A percentile compares a stretch with the other conserved stretches of the same genome.
These are phyloP conservation scores for Durotheca rogersii DNA, from an alignment of 495 filamentous ascomycete genomes.

Conservation along the genomic window DNA sequence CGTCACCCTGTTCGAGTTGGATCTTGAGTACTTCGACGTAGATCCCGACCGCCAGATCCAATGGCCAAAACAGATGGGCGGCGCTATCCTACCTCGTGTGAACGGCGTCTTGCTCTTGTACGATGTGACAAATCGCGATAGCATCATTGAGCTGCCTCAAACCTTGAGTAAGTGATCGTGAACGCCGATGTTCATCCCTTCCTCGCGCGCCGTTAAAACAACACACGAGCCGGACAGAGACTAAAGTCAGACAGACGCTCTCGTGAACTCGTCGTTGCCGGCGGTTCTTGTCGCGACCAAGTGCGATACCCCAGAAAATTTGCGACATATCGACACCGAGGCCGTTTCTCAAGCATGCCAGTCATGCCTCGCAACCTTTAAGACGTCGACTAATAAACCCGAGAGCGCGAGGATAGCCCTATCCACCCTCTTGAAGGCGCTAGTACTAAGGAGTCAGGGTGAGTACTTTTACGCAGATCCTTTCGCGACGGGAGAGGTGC, in stretches of 20 bases:
- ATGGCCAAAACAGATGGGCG: constrained; percentile 75
- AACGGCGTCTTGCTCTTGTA: constrained; percentile 85
- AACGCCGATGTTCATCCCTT: constrained; percentile 1
- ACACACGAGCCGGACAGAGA: constrained; percentile 14
- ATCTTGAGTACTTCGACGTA: constrained; percentile 66
- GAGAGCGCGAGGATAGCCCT: constrained; percentile 78
- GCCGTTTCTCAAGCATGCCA: constrained; percentile 60
- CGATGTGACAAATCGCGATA: constrained; percentile 75
- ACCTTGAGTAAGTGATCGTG: constrained; percentile 64
- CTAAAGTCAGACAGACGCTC: constrained; percentile 57
- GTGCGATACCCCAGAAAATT: constrained; percentile 67
- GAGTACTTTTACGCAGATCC: constrained; percentile 39
- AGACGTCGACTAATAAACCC: constrained; percentile 67
- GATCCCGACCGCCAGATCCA: constrained; percentile 65
- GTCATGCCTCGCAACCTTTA: constrained; percentile 66
- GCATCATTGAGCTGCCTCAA: constrained; percentile 64
- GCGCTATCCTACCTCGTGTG: constrained; percentile 66
- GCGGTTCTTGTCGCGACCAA: constrained; percentile 80
- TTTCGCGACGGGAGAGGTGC: neutral
- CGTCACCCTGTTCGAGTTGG: constrained; percentile 79
- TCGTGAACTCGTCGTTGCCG: constrained; percentile 66
- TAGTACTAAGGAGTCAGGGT: constrained; percentile 66
- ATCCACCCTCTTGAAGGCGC: constrained; percentile 68
- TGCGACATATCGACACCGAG: constrained; percentile 60
- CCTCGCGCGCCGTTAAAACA: constrained; percentile 5